These are phyloP conservation scores for Cyberlindnera amylophila DNA, from an alignment of 805 yeast species.

Conservation along the genomic window DNA sequence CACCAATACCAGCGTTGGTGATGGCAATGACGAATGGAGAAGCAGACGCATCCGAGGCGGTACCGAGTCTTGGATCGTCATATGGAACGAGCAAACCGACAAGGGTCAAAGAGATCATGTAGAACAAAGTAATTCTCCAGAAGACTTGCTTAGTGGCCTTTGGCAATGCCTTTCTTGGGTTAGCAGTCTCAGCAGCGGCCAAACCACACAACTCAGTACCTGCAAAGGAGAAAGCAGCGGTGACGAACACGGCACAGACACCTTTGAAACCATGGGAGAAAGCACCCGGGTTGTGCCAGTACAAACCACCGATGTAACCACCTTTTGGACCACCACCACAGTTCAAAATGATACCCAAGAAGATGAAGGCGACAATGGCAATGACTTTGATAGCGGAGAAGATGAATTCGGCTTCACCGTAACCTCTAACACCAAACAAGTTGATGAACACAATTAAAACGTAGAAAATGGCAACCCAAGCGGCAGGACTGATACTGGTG, in stretches of 20 bases:
- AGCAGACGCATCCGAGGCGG: conserved; percentile 56
- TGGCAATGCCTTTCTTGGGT: conserved; percentile 35
- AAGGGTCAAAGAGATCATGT: conserved; percentile 51
- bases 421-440: conserved; percentile 49
- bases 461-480: conserved; percentile 47
- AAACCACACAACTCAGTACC: conserved; percentile 62
- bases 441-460: conserved; percentile 41
- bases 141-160: conserved; percentile 44
- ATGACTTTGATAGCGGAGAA: conserved; percentile 68
- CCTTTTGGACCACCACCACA: conserved; percentile 57
- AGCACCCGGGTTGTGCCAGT: conserved; percentile 57
- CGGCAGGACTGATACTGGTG: conserved; percentile 40
- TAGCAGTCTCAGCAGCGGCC: conserved; percentile 44
- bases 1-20: conserved; percentile 54
- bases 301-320: conserved; percentile 41
- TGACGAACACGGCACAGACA: conserved; percentile 52
- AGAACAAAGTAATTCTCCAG: conserved; percentile 73
- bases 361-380: conserved; percentile 57
- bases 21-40: conserved; percentile 82
- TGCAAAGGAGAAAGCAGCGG: conserved; percentile 64
- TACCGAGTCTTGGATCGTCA: conserved; percentile 43
- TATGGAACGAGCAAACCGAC: conserved; percentile 74
- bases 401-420: conserved; percentile 50
- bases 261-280: conserved; percentile 53
- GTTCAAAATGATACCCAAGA: conserved; percentile 50